Percentiles rank a stretch among this genome's conserved stretches.
Conservation (phyloP, 2,329 filamentous ascomycete species). For the Nannizzia gypsea region DNA sequence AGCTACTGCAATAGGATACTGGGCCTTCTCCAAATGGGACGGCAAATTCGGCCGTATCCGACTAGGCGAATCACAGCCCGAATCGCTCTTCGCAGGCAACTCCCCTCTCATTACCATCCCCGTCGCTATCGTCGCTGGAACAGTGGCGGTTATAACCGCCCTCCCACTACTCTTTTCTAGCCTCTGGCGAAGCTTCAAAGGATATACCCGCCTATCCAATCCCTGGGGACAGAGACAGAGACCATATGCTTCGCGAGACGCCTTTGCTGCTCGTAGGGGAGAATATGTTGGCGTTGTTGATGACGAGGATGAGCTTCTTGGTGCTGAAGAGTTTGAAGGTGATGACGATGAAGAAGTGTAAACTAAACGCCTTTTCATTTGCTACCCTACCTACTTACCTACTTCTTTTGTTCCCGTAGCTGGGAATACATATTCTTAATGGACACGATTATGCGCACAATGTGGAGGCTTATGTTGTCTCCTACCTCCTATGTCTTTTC, state of each 20-base stretch:
- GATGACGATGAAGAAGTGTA: constrained; percentile 60
- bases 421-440: neutral
- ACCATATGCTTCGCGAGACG: constrained; percentile 76
- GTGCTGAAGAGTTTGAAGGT: constrained; percentile 74
- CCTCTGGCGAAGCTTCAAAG: constrained; percentile 55
- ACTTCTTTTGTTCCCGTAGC: neutral
- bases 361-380: neutral
- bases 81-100: constrained; percentile 52
- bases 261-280: constrained; percentile 74
- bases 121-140: constrained; percentile 66
- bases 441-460: constrained; percentile 2
- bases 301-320: constrained; percentile 86
- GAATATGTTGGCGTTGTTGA: constrained; percentile 83
- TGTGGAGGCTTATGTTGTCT: neutral
- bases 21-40: constrained; percentile 72
- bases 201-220: constrained; percentile 34
- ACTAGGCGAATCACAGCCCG: constrained; percentile 54
- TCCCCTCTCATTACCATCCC: constrained; percentile 72
- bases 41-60: constrained; percentile 86
- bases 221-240: constrained; percentile 47
- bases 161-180: constrained; percentile 61
- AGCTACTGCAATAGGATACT: constrained; percentile 67
- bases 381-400: neutral
- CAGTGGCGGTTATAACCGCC: constrained; percentile 60
- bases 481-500: neutral